phyloP scores from a whole-genome alignment of 192 early-diverging fungal genomes.

The Lobosporangium transversale region DNA sequence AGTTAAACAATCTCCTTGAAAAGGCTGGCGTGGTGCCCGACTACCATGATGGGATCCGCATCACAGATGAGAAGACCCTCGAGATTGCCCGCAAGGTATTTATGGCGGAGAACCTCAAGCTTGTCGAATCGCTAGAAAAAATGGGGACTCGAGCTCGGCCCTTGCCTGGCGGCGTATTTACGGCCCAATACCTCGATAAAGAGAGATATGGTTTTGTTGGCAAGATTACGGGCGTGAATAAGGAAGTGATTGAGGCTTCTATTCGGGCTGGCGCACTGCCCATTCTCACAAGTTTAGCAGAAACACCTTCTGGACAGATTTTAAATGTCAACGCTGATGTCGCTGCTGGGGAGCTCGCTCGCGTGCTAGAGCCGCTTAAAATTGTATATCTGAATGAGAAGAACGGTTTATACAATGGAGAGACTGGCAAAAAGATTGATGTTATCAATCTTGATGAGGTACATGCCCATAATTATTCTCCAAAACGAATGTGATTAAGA shows the following conservation, averaged over 20 bases:
- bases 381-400: conserved; percentile 99
- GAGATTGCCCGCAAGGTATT: conserved; percentile 96
- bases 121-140: conserved; percentile 96
- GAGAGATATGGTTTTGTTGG: conserved; percentile 97
- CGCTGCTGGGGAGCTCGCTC: conserved; percentile 96
- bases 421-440: conserved; percentile 95
- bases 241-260: conserved; percentile 91
- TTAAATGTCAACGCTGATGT: conserved; percentile 99
- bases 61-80: conserved; percentile 93
- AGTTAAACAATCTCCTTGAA: conserved; percentile 91
- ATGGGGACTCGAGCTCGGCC: conserved; percentile 96
- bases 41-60: conserved; percentile 96
- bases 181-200: conserved; percentile 95
- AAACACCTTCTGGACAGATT: conserved; percentile 95
- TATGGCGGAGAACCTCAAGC: conserved; percentile 93
- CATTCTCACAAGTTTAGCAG: conserved; percentile 95
- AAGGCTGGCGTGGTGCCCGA: conserved; percentile 95
- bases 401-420: conserved; percentile 94
- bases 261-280: conserved; percentile 95
- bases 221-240: conserved; percentile 89
- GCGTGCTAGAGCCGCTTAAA: conserved; percentile 96
- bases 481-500: neutral
- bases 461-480: conserved; percentile 17
- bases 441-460: conserved; percentile 98
- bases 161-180: conserved; percentile 95